These are phyloP conservation scores for Calocera cornea DNA, from an alignment of 768 basidiomycete genomes.

Conservation along the genomic window DNA sequence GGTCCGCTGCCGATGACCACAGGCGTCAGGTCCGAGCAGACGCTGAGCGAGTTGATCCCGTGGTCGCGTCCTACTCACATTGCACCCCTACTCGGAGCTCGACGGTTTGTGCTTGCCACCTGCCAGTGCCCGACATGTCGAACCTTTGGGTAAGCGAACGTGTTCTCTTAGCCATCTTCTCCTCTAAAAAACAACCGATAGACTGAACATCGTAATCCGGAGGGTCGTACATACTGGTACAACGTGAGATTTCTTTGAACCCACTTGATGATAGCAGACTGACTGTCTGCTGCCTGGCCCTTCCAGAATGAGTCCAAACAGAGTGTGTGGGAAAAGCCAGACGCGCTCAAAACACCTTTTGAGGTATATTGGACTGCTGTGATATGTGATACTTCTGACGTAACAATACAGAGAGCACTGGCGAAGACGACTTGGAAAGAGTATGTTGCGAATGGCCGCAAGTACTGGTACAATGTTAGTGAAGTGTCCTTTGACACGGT, in stretches of 20 bases:
- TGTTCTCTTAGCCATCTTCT: too few relatives aligned
- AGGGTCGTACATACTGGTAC: constrained; percentile 98
- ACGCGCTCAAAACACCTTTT: constrained; percentile 83
- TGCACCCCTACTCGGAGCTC: too few relatives aligned
- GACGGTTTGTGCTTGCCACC: too few relatives aligned
- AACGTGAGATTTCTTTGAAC: constrained; percentile 30
- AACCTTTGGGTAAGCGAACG: too few relatives aligned
- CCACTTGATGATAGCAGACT: neutral
- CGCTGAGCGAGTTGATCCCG: too few relatives aligned
- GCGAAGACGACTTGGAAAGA: constrained; percentile 90
- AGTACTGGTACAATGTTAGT: constrained; percentile 78
- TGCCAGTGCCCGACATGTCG: too few relatives aligned
- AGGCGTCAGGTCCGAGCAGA: too few relatives aligned
- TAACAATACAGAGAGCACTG: constrained; percentile 53
- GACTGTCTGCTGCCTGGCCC: too few relatives aligned
- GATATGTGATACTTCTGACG: constrained; percentile 7
- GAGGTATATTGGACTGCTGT: constrained; percentile 42
- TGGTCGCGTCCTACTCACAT: too few relatives aligned
- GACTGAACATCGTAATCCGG: constrained; percentile 90
- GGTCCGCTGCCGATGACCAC: too few relatives aligned
- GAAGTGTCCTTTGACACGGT: neutral
- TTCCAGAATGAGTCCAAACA: constrained; percentile 52
- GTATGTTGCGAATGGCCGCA: constrained; percentile 81
- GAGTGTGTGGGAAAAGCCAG: constrained; percentile 98
- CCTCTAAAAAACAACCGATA: too few relatives aligned